phyloP scores from a whole-genome alignment of 768 basidiomycete genomes.

The Agrocybe pediades region DNA sequence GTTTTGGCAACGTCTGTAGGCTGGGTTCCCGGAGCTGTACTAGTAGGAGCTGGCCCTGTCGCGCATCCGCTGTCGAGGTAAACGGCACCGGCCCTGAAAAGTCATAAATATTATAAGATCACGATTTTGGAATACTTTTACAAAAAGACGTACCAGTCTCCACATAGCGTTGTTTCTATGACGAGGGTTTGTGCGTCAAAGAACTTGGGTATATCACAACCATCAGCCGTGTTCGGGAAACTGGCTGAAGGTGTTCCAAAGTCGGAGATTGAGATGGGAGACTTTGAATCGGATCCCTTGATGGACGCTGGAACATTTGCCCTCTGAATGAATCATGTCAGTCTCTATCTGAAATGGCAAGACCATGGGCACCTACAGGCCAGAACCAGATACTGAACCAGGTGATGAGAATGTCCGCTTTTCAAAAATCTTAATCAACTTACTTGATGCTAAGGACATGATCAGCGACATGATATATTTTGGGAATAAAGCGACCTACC shows the following conservation, averaged over 20 bases:
- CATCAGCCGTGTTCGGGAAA: background rate
- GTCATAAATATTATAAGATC: too few species aligned
- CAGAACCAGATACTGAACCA: background rate
- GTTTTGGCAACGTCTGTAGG: background rate
- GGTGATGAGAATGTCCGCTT: background rate
- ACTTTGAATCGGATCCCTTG: background rate
- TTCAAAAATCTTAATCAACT: background rate
- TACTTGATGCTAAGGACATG: background rate
- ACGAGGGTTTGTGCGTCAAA: background rate
- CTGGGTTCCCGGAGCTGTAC: background rate
- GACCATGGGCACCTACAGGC: too few species aligned
- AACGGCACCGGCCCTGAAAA: background rate
- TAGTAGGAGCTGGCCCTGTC: background rate
- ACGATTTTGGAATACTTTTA: too few species aligned
- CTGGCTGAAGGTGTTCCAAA: background rate
- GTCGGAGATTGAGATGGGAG: background rate
- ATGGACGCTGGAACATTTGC: background rate
- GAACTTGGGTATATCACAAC: background rate
- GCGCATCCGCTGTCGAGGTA: background rate
- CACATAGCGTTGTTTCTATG: background rate
- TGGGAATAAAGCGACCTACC: background rate
- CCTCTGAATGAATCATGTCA: too few species aligned
- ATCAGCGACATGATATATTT: background rate
- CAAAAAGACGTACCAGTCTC: background rate
- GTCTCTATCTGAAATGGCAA: too few species aligned